A percentile compares a stretch with the other conserved stretches of the same genome.
Conservation (phyloP, 1,284 basidiomycete species). For the Phylloboletellus chloephorus region DNA sequence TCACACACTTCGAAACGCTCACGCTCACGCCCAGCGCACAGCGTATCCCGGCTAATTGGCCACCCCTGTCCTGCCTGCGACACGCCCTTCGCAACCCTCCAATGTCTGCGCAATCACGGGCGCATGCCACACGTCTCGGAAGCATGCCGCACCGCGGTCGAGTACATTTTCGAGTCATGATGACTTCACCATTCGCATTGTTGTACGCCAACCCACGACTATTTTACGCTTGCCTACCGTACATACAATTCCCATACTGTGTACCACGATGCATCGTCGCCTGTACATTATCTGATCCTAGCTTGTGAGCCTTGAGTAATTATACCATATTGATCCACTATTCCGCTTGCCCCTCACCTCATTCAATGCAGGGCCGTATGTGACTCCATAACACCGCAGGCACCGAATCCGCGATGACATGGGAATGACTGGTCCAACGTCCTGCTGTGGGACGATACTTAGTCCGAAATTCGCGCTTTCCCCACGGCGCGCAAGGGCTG, state of each 20-base stretch:
- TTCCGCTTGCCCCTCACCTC: not conserved
- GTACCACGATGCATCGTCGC: slow-evolving; percentile 18
- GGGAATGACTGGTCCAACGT: no score
- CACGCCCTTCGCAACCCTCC: slow-evolving; percentile 51
- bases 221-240: slow-evolving; percentile 25
- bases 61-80: slow-evolving; percentile 68
- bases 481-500: no score
- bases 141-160: slow-evolving; percentile 65
- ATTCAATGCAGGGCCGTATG: no score
- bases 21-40: slow-evolving; percentile 37
- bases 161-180: slow-evolving; percentile 61
- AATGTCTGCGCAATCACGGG: slow-evolving; percentile 56
- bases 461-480: no score
- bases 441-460: not conserved
- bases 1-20: slow-evolving; percentile 54
- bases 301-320: slow-evolving; percentile 29
- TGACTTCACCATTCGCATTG: slow-evolving; percentile 22
- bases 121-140: slow-evolving; percentile 47
- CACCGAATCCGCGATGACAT: no score
- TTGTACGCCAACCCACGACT: slow-evolving; percentile 32
- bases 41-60: slow-evolving; percentile 28
- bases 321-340: slow-evolving; percentile 33
- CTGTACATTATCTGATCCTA: slow-evolving; percentile 31
- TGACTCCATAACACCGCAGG: no score
- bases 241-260: slow-evolving; percentile 26